These are phyloP conservation scores for Penicillium cosmopolitanum DNA, from an alignment of 495 filamentous ascomycete genomes.

Conservation along the genomic window DNA sequence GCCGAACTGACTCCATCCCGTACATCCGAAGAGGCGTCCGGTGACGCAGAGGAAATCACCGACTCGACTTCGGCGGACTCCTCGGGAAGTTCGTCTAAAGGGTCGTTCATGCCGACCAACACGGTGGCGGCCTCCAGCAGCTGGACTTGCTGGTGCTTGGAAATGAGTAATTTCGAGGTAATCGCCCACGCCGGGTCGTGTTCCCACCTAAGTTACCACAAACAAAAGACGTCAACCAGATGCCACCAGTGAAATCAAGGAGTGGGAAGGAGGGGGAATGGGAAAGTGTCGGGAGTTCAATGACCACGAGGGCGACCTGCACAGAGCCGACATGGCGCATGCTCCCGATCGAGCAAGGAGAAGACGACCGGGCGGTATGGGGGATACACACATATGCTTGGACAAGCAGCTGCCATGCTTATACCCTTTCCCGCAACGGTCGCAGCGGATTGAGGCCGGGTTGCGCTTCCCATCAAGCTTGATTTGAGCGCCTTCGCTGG, in stretches of 20 bases:
- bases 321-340: slow-evolving; percentile 52
- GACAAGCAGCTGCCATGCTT: slow-evolving; percentile 99
- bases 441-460: slow-evolving; percentile 88
- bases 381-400: slow-evolving; percentile 97
- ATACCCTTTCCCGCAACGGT: slow-evolving; percentile 99
- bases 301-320: slow-evolving; percentile 53
- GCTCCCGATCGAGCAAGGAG: slow-evolving; percentile 38
- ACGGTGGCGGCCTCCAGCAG: slow-evolving; percentile 95
- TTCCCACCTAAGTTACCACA: slow-evolving; percentile 80
- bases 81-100: slow-evolving; percentile 50
- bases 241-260: slow-evolving; percentile 23
- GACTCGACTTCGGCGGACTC: slow-evolving; percentile 69
- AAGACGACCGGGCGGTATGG: slow-evolving; percentile 47
- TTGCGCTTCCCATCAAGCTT: slow-evolving; percentile 76
- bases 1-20: slow-evolving; percentile 67
- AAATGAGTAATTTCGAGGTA: slow-evolving; percentile 97
- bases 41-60: slow-evolving; percentile 81
- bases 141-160: slow-evolving; percentile 99
- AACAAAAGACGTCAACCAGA: slow-evolving; percentile 49
- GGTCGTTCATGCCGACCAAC: slow-evolving; percentile 84
- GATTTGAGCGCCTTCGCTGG: slow-evolving; percentile 83
- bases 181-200: slow-evolving; percentile 97
- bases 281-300: slow-evolving; percentile 22
- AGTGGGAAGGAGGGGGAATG: slow-evolving; percentile 20
- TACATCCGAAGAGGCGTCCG: slow-evolving; percentile 74